These are phyloP conservation scores for Hymenoscyphus scutula DNA, from an alignment of 2,329 filamentous ascomycete species.

Conservation along the genomic window DNA sequence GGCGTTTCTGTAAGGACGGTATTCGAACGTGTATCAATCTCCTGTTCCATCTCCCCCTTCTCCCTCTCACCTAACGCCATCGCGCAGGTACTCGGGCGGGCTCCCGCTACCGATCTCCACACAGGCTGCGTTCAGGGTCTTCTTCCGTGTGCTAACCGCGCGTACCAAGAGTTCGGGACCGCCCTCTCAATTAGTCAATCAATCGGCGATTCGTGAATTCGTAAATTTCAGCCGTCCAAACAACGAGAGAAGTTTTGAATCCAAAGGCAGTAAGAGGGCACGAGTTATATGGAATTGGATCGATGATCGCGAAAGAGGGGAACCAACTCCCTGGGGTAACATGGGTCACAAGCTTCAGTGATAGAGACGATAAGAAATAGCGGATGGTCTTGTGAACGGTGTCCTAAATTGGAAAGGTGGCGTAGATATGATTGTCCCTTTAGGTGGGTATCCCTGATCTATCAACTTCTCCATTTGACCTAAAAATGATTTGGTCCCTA, in stretches of 20 bases:
- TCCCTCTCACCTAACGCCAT: neutral
- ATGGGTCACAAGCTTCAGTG: constrained; percentile 1
- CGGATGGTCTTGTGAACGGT: neutral
- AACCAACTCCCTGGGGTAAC: neutral
- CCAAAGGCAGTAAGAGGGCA: neutral
- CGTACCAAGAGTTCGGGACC: neutral
- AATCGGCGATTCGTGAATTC: neutral
- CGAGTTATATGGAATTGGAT: neutral
- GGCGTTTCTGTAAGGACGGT: neutral
- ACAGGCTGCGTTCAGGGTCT: neutral
- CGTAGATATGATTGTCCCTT: neutral
- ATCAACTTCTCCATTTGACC: neutral
- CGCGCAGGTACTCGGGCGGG: neutral
- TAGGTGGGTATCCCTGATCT: neutral
- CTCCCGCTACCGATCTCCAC: neutral
- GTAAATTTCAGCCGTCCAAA: neutral
- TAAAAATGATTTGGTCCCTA: neutral
- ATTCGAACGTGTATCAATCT: neutral
- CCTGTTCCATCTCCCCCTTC: neutral
- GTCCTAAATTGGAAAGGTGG: neutral
- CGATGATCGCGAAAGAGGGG: constrained; percentile 2
- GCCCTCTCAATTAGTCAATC: neutral
- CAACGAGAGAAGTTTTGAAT: neutral
- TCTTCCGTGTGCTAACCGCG: neutral
- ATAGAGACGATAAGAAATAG: neutral